Conservation (phyloP, 2,329 filamentous ascomycete species). For the Aspergillus ruber region DNA sequence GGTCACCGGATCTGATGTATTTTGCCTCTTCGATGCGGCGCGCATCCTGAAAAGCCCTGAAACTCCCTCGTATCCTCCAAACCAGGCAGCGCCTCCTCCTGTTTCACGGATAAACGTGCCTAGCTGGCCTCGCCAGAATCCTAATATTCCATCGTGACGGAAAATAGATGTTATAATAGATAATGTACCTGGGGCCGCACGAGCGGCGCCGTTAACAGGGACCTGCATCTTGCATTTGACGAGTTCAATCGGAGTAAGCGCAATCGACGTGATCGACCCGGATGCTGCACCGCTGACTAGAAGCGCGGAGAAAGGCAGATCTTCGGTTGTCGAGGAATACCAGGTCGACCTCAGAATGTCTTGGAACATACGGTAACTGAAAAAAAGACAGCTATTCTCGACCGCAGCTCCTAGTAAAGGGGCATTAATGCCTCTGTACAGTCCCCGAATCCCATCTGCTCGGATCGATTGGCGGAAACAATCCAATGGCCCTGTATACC, state of each 20-base stretch:
- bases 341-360: constrained; percentile 59
- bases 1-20: constrained; percentile 36
- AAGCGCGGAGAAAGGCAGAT: constrained; percentile 68
- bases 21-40: constrained; percentile 4
- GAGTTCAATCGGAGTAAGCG: constrained; percentile 90
- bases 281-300: constrained; percentile 77
- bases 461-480: constrained; percentile 84
- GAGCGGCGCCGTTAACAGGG: constrained; percentile 39
- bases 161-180: constrained; percentile 73
- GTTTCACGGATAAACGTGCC: constrained; percentile 92
- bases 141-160: constrained; percentile 69
- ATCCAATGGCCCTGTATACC: constrained; percentile 80
- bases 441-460: constrained; percentile 68
- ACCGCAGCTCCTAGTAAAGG: constrained; percentile 85
- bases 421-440: constrained; percentile 90
- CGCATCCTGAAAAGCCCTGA: constrained; percentile 61
- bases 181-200: constrained; percentile 55
- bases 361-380: constrained; percentile 69
- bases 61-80: constrained; percentile 79
- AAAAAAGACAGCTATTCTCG: constrained; percentile 87
- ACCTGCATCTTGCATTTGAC: constrained; percentile 99
- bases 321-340: constrained; percentile 44
- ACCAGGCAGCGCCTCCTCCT: constrained; percentile 91
- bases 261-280: constrained; percentile 80
- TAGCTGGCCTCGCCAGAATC: constrained; percentile 93